Base-by-base conservation (phyloP, 441 rosid species). In the Euphorbia schlechtendalii region DNA sequence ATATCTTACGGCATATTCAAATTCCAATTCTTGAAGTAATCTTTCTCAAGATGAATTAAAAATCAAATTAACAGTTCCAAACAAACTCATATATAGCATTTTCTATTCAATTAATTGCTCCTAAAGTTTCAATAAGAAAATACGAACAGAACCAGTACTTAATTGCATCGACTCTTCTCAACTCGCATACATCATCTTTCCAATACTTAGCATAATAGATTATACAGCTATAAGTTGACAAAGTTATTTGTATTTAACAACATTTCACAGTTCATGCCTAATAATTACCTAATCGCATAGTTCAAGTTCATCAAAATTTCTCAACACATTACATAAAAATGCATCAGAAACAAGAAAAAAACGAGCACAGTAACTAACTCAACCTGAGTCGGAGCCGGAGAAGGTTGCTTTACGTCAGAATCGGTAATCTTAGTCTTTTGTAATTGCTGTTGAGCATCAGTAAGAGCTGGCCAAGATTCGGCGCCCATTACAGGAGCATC, bases 381-480 rank as follows among this genome's bases (percentile, higher is more conserved):
- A 38, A 38, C 41, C 41, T 38, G 11, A 38, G 34, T 8, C 4
- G 75, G 71, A 52, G 51, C 65, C 28, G 74, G 69, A 55, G 72
- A 74, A 24, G 72, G 49, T 24, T 61, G 40, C 69, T 72, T 71
- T 0, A 63, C 32, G 17, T 67, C 57, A 15, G 75, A 28, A 60
- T 78, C 79, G 4, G 48, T 43, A 68, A 38, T 74, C 75, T 75
- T 82, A 4, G 88, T 71, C 57, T 83, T 74, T 5, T 66, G 78
- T 18, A 71, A 83, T 38, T 81, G 88, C 32, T 80, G 90, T 32
- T 32, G 34, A 4, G 84, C 85, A 52, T 84, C 91, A 34, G 80
- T 76, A 18, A 93, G 92, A 5, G 96, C 88, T 22, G 97, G 99
- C 99, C 99, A 90, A 15, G 91, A 80, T 64, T 88, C 86, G 49